A percentile compares a stretch with the other conserved stretches of the same genome.
Evolutionary conservation across 805 yeast species (phyloP).

Genomic region (Teunomyces atbi): DNA sequence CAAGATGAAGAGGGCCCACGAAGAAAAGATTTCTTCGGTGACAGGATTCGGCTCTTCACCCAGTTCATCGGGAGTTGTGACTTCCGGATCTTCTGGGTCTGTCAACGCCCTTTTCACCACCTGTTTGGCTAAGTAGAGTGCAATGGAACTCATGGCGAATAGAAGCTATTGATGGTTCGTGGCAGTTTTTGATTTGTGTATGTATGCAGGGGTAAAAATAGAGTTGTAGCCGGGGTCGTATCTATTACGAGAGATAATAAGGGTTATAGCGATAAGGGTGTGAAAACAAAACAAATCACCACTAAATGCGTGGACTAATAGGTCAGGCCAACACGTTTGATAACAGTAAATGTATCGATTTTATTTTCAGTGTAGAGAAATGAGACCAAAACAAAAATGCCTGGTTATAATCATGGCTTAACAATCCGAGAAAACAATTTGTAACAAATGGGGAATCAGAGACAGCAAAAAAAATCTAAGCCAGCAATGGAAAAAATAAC

Average conservation of each 20-base stretch:
- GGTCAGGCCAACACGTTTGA: too few relatives aligned
- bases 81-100: slow-evolving; percentile 42
- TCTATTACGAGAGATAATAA: not conserved
- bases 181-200: not conserved
- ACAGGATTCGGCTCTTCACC: slow-evolving; percentile 77
- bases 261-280: too few relatives aligned
- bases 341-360: too few relatives aligned
- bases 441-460: too few relatives aligned
- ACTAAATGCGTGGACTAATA: too few relatives aligned
- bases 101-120: slow-evolving; percentile 33
- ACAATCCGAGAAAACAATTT: too few relatives aligned
- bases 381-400: too few relatives aligned
- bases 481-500: too few relatives aligned
- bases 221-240: not conserved
- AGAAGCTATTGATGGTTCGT: slow-evolving; percentile 3
- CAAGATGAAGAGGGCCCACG: slow-evolving; percentile 95
- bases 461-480: too few relatives aligned
- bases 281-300: too few relatives aligned
- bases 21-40: slow-evolving; percentile 90
- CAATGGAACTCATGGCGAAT: slow-evolving; percentile 24
- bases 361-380: too few relatives aligned
- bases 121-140: slow-evolving; percentile 23
- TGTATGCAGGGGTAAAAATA: slow-evolving; percentile 5
- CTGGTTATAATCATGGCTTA: too few relatives aligned
- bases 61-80: slow-evolving; percentile 47